Evolutionary conservation across 2,329 filamentous ascomycete species (phyloP).

Genomic region (Tolypocladium inflatum): DNA sequence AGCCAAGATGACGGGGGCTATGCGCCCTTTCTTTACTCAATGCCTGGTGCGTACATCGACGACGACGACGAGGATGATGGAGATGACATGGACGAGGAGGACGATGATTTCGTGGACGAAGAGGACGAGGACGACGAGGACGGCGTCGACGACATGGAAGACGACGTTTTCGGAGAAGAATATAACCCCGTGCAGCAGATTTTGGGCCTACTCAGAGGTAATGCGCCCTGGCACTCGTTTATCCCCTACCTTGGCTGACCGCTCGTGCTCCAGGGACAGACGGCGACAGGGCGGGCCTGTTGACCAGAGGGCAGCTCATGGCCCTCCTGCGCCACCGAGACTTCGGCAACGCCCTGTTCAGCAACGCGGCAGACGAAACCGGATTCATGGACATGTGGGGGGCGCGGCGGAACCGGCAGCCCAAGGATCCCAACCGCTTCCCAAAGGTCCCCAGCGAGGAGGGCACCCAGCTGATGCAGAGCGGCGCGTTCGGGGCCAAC

Average conservation of each 20-base stretch:
- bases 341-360: constrained; percentile 24
- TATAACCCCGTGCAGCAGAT: constrained; percentile 25
- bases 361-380: constrained; percentile 26
- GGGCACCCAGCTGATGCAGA: constrained; percentile 70
- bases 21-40: not conserved
- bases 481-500: constrained; percentile 68
- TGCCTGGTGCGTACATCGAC: constrained; percentile 4
- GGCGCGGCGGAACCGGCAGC: constrained; percentile 29
- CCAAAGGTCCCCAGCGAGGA: constrained; percentile 77
- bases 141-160: constrained; percentile 7
- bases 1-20: not conserved
- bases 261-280: constrained; percentile 5
- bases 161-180: constrained; percentile 5
- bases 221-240: not conserved
- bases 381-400: constrained; percentile 28
- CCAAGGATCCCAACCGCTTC: constrained; percentile 50
- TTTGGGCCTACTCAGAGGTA: constrained; percentile 21
- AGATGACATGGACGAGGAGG: constrained; percentile 10
- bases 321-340: constrained; percentile 29
- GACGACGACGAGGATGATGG: constrained; percentile 12
- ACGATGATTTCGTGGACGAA: not conserved
- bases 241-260: not conserved
- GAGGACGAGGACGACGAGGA: constrained; percentile 10
- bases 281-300: constrained; percentile 15
- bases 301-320: constrained; percentile 28